Evolutionary conservation across 2,329 filamentous ascomycete genomes (phyloP).

Genomic region (Beauveria sp.): DNA sequence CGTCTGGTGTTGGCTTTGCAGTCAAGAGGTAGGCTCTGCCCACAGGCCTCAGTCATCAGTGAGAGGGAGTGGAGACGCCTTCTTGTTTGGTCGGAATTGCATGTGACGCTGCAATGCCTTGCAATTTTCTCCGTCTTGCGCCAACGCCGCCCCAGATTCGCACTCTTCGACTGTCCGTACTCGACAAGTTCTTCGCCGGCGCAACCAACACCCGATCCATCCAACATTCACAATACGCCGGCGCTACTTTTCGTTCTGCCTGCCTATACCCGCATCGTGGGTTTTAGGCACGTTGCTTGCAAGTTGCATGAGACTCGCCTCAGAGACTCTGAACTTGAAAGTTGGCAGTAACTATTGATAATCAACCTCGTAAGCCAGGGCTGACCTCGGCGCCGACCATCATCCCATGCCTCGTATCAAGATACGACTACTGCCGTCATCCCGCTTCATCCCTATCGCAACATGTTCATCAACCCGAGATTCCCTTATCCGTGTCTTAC

Average conservation of each 20-base stretch:
- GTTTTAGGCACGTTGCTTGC: too few relatives aligned
- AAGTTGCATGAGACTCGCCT: too few relatives aligned
- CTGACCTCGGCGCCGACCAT: neutral
- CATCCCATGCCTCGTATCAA: neutral
- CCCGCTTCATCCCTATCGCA: neutral
- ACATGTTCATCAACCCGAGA: neutral
- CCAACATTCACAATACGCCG: too few relatives aligned
- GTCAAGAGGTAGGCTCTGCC: neutral
- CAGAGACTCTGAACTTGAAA: too few relatives aligned
- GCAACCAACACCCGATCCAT: neutral
- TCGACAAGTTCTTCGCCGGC: neutral
- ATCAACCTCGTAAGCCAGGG: too few relatives aligned
- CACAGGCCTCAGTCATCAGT: neutral
- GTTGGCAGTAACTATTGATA: too few relatives aligned
- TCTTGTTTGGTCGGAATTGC: neutral
- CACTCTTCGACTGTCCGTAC: neutral
- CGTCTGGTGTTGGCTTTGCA: neutral
- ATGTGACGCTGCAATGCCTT: neutral
- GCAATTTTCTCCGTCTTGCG: neutral
- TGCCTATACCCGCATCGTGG: neutral
- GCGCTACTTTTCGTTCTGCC: neutral
- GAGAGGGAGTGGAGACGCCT: neutral
- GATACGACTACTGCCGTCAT: neutral
- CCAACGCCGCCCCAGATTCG: neutral
- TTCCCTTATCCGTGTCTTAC: neutral